Conservation (phyloP, 192 early-diverging fungal genomes). For the Linnemannia hyalina region DNA sequence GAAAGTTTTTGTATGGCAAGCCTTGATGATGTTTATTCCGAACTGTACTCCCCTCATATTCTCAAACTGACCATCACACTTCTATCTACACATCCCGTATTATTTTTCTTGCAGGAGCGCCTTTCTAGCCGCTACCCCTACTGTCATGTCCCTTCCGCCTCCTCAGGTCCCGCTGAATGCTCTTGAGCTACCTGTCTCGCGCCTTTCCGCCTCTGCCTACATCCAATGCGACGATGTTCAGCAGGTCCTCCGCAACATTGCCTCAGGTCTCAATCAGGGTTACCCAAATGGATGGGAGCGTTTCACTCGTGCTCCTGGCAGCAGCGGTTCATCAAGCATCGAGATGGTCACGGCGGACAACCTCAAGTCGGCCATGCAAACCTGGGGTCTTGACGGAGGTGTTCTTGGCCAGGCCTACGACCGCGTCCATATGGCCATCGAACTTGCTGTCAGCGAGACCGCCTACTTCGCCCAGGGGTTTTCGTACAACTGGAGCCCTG, state of each 20-base stretch:
- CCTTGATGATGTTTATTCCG: too few species aligned
- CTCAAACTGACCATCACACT: too few species aligned
- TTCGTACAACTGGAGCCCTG: not conserved
- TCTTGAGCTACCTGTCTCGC: not conserved
- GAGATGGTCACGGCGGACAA: not conserved
- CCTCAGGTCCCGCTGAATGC: not conserved
- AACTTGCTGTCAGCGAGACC: not conserved
- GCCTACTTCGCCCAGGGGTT: slow-evolving; percentile 24
- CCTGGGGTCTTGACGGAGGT: slow-evolving; percentile 16
- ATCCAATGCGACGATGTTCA: not conserved
- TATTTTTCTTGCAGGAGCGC: too few species aligned
- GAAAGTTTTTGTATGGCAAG: too few species aligned
- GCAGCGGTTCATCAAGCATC: not conserved
- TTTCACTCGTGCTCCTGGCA: not conserved
- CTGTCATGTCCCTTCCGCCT: not conserved
- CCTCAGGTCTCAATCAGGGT: not conserved
- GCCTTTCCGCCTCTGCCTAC: not conserved
- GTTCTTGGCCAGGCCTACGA: not conserved
- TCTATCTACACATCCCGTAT: too few species aligned
- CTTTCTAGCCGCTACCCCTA: too few species aligned
- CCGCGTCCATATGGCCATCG: slow-evolving; percentile 1
- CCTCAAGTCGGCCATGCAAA: not conserved
- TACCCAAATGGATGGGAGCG: not conserved
- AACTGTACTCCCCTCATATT: not conserved
- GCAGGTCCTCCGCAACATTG: not conserved